Percentiles rank a stretch among this genome's conserved stretches.
These are phyloP conservation scores for Neocallimastix lanati DNA, from an alignment of 192 early-diverging fungal genomes.

Conservation along the genomic window DNA sequence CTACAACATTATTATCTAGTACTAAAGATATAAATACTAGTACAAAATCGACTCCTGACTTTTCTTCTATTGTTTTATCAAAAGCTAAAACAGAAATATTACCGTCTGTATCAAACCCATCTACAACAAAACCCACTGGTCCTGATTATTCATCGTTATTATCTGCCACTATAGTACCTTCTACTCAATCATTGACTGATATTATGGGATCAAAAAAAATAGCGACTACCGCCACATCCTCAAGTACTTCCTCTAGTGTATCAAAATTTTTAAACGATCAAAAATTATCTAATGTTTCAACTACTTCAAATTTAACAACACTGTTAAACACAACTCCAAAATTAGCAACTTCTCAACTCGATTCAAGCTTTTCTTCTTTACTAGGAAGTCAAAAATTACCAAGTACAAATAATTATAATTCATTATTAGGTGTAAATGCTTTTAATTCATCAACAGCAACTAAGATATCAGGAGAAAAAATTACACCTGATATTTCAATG, in stretches of 20 bases:
- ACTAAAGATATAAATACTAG: too few species aligned
- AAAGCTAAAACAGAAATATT: background rate
- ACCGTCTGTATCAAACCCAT: background rate
- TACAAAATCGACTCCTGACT: background rate
- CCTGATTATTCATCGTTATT: background rate
- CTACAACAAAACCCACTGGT: background rate
- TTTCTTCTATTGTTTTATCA: background rate
- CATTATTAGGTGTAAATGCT: background rate
- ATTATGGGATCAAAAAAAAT: background rate
- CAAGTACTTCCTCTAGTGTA: background rate
- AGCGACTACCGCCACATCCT: background rate
- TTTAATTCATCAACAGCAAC: background rate
- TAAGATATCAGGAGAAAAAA: background rate
- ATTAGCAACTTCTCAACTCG: background rate
- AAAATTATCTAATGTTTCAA: background rate
- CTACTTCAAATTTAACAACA: too few species aligned
- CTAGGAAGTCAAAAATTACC: background rate
- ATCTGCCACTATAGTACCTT: background rate
- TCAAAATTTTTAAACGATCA: too few species aligned
- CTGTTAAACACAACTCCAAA: background rate
- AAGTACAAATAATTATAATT: background rate
- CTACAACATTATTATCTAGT: too few species aligned
- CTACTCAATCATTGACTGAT: background rate
- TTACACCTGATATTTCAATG: background rate
- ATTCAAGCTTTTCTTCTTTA: background rate